phyloP scores from a whole-genome alignment of 345 rosid genomes.

The Murraya paniculata region DNA sequence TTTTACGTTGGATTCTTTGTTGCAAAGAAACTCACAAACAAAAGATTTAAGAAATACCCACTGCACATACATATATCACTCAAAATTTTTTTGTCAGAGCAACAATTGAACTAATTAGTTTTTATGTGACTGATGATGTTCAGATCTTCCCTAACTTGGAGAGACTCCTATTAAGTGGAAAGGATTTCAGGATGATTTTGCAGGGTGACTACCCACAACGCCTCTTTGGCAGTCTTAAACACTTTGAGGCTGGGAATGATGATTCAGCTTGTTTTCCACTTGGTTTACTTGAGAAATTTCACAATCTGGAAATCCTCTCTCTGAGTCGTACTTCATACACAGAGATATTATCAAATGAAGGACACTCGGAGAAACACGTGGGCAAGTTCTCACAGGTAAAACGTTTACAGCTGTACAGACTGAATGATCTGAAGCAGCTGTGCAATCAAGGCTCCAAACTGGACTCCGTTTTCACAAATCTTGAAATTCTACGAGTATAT shows the following conservation, averaged over 20 bases:
- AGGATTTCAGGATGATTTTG: not conserved
- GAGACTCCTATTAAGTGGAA: not conserved
- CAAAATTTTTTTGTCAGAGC: not conserved
- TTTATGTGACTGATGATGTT: not conserved
- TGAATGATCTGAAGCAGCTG: not conserved
- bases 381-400: not conserved
- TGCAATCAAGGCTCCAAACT: slow-evolving; percentile 10
- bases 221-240: not conserved
- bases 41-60: too few relatives aligned
- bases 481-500: not conserved
- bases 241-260: not conserved
- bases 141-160: slow-evolving; percentile 24
- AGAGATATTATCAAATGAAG: slow-evolving; percentile 1
- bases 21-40: not conserved
- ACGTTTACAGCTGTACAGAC: rapidly evolving
- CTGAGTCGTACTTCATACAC: not conserved
- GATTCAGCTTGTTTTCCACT: not conserved
- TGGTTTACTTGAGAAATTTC: slow-evolving; percentile 4
- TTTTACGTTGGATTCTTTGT: too few relatives aligned
- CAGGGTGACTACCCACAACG: not conserved
- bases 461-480: not conserved
- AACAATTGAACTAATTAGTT: not conserved
- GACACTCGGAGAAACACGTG: not conserved
- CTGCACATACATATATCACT: not conserved
- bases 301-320: not conserved